phyloP scores from a whole-genome alignment of 306 rosid genomes.

The Quercus parvula region DNA sequence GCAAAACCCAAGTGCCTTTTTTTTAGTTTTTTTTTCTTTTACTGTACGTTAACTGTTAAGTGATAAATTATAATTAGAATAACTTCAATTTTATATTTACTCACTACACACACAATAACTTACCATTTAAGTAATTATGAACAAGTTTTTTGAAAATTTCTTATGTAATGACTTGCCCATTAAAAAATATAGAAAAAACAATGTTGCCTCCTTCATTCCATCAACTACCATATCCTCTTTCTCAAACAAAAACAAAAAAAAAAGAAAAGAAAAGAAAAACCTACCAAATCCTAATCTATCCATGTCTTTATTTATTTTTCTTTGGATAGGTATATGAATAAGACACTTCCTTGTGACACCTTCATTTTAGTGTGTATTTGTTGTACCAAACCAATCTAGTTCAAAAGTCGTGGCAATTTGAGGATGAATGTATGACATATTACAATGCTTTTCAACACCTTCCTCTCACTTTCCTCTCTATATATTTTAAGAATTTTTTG shows the following conservation, averaged over 20 bases:
- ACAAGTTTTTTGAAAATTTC: too few relatives aligned
- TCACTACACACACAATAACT: fast-evolving
- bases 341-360: background rate
- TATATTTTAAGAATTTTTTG: background rate
- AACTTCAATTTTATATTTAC: too few relatives aligned
- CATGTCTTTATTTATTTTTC: background rate
- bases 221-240: too few relatives aligned
- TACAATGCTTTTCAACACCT: background rate
- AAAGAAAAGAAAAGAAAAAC: too few relatives aligned
- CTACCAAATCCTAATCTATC: too few relatives aligned
- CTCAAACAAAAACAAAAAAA: too few relatives aligned
- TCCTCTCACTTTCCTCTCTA: background rate
- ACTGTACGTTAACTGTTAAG: fast-evolving
- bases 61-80: fast-evolving
- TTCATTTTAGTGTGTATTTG: background rate
- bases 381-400: background rate
- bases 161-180: too few relatives aligned
- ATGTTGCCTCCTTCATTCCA: too few relatives aligned
- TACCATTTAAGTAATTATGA: too few relatives aligned
- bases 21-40: too few relatives aligned
- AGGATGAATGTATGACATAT: too few relatives aligned
- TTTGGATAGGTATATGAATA: background rate
- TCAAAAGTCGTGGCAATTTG: background rate
- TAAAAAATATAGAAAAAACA: too few relatives aligned
- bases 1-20: background rate